These are phyloP conservation scores for Saccharomycopsis lassenensis DNA, from an alignment of 805 yeast species.

Conservation along the genomic window DNA sequence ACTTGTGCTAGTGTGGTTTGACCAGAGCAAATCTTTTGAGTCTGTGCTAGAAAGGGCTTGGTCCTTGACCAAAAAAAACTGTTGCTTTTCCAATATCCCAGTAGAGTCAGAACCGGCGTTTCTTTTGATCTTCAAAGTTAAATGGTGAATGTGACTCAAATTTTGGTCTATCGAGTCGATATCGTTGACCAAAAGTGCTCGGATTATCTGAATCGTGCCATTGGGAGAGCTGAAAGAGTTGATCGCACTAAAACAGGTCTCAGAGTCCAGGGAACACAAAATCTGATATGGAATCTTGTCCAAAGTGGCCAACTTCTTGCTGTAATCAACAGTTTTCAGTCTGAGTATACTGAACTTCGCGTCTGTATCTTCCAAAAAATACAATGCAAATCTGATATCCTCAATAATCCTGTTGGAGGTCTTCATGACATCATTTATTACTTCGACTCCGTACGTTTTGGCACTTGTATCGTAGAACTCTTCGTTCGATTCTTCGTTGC, in stretches of 20 bases:
- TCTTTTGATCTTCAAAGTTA: slow-evolving; percentile 5
- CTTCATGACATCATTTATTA: slow-evolving; percentile 40
- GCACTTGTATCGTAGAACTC: too few species aligned
- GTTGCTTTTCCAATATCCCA: slow-evolving; percentile 1
- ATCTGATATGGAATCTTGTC: slow-evolving; percentile 28
- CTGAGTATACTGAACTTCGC: slow-evolving; percentile 22
- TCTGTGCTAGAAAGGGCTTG: background rate
- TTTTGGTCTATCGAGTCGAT: background rate
- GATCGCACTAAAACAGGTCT: background rate
- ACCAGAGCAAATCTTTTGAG: background rate
- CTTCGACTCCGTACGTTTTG: too few species aligned
- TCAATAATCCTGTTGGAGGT: slow-evolving; percentile 59
- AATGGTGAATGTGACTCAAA: slow-evolving; percentile 3
- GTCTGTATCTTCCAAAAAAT: slow-evolving; percentile 21
- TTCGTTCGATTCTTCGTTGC: too few species aligned
- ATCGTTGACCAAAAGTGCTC: slow-evolving; percentile 6
- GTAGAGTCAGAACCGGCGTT: background rate
- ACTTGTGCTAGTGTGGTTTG: background rate
- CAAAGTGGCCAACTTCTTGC: slow-evolving; percentile 1
- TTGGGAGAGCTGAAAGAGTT: background rate
- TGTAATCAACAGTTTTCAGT: slow-evolving; percentile 12
- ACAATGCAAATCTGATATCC: slow-evolving; percentile 41
- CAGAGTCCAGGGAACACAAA: slow-evolving; percentile 10
- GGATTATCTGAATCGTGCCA: background rate
- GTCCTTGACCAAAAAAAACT: slow-evolving; percentile 4